These are phyloP conservation scores for Cladosporium halotolerans DNA, from an alignment of 2,329 filamentous ascomycete genomes.

Conservation along the genomic window DNA sequence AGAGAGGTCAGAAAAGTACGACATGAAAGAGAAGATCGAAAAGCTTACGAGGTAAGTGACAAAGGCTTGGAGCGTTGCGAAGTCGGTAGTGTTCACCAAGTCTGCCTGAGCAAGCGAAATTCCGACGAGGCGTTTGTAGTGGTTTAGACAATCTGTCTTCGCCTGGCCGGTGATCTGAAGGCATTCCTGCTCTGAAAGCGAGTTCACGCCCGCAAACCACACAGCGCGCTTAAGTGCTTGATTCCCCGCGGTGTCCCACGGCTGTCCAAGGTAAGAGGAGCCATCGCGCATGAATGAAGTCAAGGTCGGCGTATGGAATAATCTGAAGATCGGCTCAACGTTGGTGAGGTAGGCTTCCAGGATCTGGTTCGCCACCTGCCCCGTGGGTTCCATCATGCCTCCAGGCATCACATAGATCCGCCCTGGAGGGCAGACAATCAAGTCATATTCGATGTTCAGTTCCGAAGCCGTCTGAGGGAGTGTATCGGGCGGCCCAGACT, in stretches of 20 bases:
- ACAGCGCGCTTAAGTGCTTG: constrained; percentile 25
- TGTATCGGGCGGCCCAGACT: background rate
- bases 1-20: background rate
- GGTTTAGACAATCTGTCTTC: constrained; percentile 17
- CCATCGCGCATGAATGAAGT: constrained; percentile 19
- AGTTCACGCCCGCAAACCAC: constrained; percentile 28
- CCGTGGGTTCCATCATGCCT: constrained; percentile 1
- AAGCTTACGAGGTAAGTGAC: constrained; percentile 22
- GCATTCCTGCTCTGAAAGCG: constrained; percentile 26
- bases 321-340: constrained; percentile 26
- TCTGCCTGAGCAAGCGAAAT: constrained; percentile 28
- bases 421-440: constrained; percentile 27
- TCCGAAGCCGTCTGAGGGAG: background rate
- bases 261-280: constrained; percentile 21
- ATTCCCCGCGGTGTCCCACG: constrained; percentile 19
- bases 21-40: too few species aligned
- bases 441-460: constrained; percentile 19
- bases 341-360: constrained; percentile 23
- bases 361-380: constrained; percentile 18
- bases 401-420: constrained; percentile 28
- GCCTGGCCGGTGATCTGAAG: constrained; percentile 16
- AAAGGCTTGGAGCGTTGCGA: constrained; percentile 28
- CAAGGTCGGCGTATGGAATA: constrained; percentile 26
- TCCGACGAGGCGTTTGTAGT: constrained; percentile 24
- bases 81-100: constrained; percentile 26